phyloP scores from a whole-genome alignment of 148 eudicot species.

The Hydrangea macrophylla region DNA sequence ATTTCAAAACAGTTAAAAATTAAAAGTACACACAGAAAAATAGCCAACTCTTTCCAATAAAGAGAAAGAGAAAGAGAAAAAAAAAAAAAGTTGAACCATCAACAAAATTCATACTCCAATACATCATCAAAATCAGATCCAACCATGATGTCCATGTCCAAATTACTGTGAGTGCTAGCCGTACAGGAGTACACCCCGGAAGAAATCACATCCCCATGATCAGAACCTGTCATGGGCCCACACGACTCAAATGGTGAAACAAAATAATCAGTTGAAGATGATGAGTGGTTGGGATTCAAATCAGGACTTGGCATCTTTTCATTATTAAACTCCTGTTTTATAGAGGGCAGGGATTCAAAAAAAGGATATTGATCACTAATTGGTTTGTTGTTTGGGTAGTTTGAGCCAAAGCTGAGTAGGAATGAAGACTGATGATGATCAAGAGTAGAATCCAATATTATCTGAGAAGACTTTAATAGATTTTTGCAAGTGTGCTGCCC shows the following conservation, averaged over 20 bases:
- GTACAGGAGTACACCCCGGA: conserved; percentile 29
- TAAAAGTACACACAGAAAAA: too few species aligned
- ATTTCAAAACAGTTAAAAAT: too few species aligned
- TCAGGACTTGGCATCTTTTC: not conserved
- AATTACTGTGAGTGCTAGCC: conserved; percentile 14
- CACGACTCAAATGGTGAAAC: not conserved
- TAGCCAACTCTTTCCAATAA: too few species aligned
- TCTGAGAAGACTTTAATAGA: conserved; percentile 10
- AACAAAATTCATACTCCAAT: not conserved
- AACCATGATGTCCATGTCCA: conserved; percentile 11
- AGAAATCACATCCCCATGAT: conserved; percentile 19
- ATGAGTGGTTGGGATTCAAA: not conserved
- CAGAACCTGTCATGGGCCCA: not conserved
- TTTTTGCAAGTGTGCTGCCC: conserved; percentile 36
- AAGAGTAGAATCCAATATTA: conserved; percentile 13
- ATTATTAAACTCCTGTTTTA: not conserved
- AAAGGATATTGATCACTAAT: not conserved
- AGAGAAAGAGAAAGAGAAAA: too few species aligned
- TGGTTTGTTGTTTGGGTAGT: not conserved
- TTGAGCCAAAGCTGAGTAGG: conserved; percentile 7
- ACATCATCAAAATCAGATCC: conserved; percentile 9
- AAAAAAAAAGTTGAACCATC: not conserved
- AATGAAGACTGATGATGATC: conserved; percentile 11
- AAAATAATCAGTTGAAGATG: conserved; percentile 7
- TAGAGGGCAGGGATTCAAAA: not conserved